Conservation (phyloP, 192 early-diverging fungal species). For the Paraglomus occultum region DNA sequence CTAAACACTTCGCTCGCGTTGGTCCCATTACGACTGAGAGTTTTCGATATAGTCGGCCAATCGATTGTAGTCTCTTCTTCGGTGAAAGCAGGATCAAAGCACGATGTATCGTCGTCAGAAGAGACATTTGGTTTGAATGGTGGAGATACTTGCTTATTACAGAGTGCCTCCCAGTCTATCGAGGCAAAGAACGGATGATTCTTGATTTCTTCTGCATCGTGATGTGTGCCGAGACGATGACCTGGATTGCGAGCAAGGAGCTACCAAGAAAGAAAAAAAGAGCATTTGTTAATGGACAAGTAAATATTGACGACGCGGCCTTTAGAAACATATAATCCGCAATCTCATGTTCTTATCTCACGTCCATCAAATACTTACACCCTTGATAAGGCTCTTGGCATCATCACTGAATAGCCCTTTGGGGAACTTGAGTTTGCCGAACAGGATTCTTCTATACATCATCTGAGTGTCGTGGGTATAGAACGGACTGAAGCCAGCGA, state of each 20-base stretch:
- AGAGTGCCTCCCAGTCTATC: constrained; percentile 62
- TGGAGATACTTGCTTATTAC: constrained; percentile 58
- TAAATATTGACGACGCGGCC: background rate
- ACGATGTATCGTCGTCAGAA: constrained; percentile 30
- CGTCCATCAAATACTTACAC: constrained; percentile 1
- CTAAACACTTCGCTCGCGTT: constrained; percentile 3
- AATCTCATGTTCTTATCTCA: background rate
- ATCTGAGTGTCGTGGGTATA: constrained; percentile 60
- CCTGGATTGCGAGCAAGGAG: constrained; percentile 58
- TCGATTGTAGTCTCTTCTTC: constrained; percentile 23
- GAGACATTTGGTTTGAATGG: constrained; percentile 51
- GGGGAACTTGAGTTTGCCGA: constrained; percentile 50
- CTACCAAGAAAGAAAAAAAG: constrained; percentile 60
- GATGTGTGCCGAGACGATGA: constrained; percentile 57
- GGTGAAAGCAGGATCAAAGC: constrained; percentile 28
- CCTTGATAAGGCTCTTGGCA: constrained; percentile 35
- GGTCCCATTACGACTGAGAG: constrained; percentile 23
- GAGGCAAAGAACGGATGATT: constrained; percentile 67
- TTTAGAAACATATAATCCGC: background rate
- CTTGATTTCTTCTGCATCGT: constrained; percentile 69
- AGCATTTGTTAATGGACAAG: constrained; percentile 50
- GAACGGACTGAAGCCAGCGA: constrained; percentile 72
- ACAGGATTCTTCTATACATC: constrained; percentile 71
- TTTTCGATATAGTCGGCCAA: constrained; percentile 22
- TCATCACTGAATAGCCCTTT: constrained; percentile 27